Percentiles rank a stretch among this genome's conserved stretches.
Conservation (phyloP, 73 alveolate species). For the Blepharisma japonicum region DNA sequence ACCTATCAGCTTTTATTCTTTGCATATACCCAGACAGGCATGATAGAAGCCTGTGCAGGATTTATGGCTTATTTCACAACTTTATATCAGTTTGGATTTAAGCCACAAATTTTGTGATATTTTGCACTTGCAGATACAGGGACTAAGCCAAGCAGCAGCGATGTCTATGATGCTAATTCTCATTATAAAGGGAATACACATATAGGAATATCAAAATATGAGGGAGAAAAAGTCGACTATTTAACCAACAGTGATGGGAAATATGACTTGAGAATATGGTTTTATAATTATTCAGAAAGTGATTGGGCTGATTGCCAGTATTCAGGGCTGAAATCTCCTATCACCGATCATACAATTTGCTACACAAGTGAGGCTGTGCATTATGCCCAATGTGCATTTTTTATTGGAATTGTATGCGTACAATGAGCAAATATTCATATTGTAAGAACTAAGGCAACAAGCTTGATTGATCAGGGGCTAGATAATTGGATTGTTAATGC, state of each 20-base stretch:
- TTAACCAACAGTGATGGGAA: conserved; percentile 13
- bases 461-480: conserved; percentile 39
- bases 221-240: conserved; percentile 15
- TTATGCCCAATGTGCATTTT: conserved; percentile 75
- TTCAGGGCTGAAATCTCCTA: background rate
- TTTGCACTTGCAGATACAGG: background rate
- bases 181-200: conserved; percentile 29
- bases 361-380: conserved; percentile 77
- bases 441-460: conserved; percentile 57
- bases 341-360: conserved; percentile 43
- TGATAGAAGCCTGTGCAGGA: conserved; percentile 70
- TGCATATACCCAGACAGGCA: conserved; percentile 73
- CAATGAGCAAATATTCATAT: conserved; percentile 64
- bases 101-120: conserved; percentile 52
- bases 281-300: background rate
- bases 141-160: conserved; percentile 32
- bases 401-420: conserved; percentile 56
- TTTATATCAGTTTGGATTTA: conserved; percentile 80
- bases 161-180: conserved; percentile 38
- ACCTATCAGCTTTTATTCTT: conserved; percentile 61
- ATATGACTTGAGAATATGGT: conserved; percentile 29
- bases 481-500: conserved; percentile 6
- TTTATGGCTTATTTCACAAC: conserved; percentile 70
- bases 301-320: conserved; percentile 7
- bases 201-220: conserved; percentile 31